Conservation (phyloP, 2,329 filamentous ascomycete genomes). For the Scedosporium aurantiacum region DNA sequence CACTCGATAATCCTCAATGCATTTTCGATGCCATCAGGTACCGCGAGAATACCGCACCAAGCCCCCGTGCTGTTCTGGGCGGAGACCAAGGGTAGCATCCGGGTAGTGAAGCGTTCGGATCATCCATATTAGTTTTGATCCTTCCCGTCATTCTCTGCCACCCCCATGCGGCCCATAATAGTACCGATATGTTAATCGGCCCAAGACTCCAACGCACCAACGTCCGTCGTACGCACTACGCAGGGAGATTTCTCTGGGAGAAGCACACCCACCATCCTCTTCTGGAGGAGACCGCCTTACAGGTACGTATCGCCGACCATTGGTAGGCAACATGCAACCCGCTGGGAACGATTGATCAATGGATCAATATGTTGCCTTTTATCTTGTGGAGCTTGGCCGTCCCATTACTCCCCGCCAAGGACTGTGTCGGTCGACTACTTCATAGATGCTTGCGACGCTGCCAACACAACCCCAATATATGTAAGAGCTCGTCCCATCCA, state of each 20-base stretch:
- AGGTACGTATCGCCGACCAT: background rate
- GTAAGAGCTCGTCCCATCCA: background rate
- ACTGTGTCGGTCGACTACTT: background rate
- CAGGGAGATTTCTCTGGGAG: background rate
- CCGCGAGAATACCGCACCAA: no score
- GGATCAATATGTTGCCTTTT: no score
- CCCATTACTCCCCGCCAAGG: background rate
- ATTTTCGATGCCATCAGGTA: no score
- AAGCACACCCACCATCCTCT: no score
- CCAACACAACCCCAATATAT: background rate
- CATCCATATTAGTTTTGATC: background rate
- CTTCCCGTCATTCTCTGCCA: background rate
- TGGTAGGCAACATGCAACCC: background rate
- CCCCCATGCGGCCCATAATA: background rate
- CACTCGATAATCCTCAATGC: background rate
- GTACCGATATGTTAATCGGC: background rate
- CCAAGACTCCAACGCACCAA: background rate
- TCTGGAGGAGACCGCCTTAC: background rate
- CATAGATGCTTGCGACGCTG: background rate
- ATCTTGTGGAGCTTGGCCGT: background rate
- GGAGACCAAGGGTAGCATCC: background rate
- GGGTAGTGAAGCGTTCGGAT: background rate
- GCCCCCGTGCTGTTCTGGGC: background rate
- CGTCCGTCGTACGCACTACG: background rate
- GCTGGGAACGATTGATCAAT: background rate